A percentile compares a stretch with the other conserved stretches of the same genome.
Conservation (phyloP, 192 early-diverging fungal species). For the Linnemannia exigua region DNA sequence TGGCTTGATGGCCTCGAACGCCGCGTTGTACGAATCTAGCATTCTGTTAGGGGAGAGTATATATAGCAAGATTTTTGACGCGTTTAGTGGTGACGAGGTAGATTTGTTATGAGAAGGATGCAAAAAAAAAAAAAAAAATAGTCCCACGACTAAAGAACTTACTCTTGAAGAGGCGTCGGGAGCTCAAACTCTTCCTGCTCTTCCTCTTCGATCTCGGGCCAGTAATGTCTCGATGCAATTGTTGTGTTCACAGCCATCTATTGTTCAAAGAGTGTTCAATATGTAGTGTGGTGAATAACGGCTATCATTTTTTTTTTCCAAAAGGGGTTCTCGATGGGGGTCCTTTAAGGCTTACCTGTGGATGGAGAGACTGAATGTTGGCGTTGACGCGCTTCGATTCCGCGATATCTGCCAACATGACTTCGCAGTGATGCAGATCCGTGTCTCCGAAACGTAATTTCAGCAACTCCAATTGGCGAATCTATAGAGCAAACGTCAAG, state of each 20-base stretch:
- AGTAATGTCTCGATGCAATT: slow-evolving; percentile 77
- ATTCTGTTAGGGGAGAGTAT: slow-evolving; percentile 17
- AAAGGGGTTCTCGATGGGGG: background rate
- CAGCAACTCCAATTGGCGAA: slow-evolving; percentile 78
- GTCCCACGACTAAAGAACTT: background rate
- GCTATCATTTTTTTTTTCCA: background rate
- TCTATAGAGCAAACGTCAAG: slow-evolving; percentile 29
- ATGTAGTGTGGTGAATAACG: background rate
- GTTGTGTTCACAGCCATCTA: slow-evolving; percentile 58
- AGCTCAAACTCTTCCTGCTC: slow-evolving; percentile 35
- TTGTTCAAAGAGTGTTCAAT: background rate
- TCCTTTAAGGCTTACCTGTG: slow-evolving; percentile 25
- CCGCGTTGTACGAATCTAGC: slow-evolving; percentile 58
- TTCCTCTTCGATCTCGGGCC: slow-evolving; percentile 62
- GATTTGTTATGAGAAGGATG: background rate
- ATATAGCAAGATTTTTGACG: too few relatives aligned
- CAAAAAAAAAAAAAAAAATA: background rate
- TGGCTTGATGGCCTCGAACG: slow-evolving; percentile 67
- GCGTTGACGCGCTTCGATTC: slow-evolving; percentile 78
- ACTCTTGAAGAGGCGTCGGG: slow-evolving; percentile 59
- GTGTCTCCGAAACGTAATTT: slow-evolving; percentile 78
- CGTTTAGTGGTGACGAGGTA: background rate
- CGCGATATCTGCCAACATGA: slow-evolving; percentile 86
- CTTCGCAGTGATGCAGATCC: slow-evolving; percentile 76
- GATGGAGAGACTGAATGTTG: slow-evolving; percentile 58